phyloP scores from a whole-genome alignment of 495 filamentous ascomycete genomes.

The Cenococcum geophilum region DNA sequence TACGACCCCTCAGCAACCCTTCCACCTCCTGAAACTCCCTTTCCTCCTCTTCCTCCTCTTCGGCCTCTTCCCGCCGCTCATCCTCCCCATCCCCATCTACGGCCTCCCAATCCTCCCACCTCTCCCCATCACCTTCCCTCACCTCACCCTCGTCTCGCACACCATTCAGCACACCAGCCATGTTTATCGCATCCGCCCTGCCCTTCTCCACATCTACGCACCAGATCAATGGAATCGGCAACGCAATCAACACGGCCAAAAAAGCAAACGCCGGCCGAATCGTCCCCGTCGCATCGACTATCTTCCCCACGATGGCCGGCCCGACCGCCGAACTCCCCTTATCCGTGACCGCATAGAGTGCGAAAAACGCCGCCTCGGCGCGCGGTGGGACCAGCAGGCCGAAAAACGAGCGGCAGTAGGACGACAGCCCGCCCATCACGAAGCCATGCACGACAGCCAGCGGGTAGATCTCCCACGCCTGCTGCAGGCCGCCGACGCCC shows the following conservation, averaged over 20 bases:
- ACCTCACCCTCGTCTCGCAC: neutral
- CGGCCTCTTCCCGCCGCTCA: neutral
- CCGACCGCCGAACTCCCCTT: slow-evolving; percentile 34
- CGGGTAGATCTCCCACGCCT: slow-evolving; percentile 36
- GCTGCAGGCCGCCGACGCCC: slow-evolving; percentile 32
- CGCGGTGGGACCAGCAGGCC: slow-evolving; percentile 35
- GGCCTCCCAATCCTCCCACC: neutral
- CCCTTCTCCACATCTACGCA: slow-evolving; percentile 32
- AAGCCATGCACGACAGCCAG: slow-evolving; percentile 32
- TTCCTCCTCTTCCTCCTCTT: neutral
- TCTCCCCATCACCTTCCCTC: neutral
- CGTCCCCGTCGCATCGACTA: slow-evolving; percentile 31
- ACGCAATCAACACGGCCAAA: slow-evolving; percentile 29
- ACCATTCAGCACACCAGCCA: slow-evolving; percentile 6
- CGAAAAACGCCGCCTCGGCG: slow-evolving; percentile 35
- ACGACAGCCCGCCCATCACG: slow-evolving; percentile 33
- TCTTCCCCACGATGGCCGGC: slow-evolving; percentile 33
- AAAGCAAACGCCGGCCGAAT: slow-evolving; percentile 37
- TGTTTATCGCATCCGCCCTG: slow-evolving; percentile 22
- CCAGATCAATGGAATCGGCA: slow-evolving; percentile 32
- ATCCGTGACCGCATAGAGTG: slow-evolving; percentile 36
- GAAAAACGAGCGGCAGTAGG: slow-evolving; percentile 31
- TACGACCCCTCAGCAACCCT: neutral
- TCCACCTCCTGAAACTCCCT: neutral
- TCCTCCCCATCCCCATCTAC: neutral